Evolutionary conservation across 129 eudicot species (phyloP).

Genomic region (Centrapalus pauciflorus): DNA sequence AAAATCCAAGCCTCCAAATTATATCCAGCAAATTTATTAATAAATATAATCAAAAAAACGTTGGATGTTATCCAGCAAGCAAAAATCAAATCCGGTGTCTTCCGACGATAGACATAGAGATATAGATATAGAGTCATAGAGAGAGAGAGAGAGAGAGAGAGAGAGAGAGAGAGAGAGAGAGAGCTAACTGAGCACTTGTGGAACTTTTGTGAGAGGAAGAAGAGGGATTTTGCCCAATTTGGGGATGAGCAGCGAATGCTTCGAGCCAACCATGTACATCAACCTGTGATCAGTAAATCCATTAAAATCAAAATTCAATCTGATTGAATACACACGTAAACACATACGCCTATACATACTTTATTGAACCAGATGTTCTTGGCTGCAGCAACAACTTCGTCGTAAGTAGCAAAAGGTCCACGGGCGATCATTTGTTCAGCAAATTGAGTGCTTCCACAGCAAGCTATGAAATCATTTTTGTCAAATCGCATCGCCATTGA

Average conservation of each 20-base stretch:
- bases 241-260: conserved; percentile 95
- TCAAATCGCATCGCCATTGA: conserved; percentile 18
- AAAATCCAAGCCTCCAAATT: neutral
- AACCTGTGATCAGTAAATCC: conserved; percentile 39
- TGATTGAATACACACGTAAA: neutral
- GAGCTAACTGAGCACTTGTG: conserved; percentile 72
- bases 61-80: neutral
- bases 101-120: neutral
- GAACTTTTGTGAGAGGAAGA: conserved; percentile 38
- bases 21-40: neutral
- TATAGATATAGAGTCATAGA: neutral
- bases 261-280: conserved; percentile 96
- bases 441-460: conserved; percentile 86
- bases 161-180: neutral
- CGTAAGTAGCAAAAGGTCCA: conserved; percentile 51
- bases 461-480: conserved; percentile 64
- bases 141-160: neutral
- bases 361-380: conserved; percentile 86
- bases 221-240: conserved; percentile 68
- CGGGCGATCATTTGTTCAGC: conserved; percentile 60
- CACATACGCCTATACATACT: conserved; percentile 16
- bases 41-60: neutral
- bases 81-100: neutral
- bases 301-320: conserved; percentile 3
- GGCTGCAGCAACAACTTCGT: conserved; percentile 55